Percentiles rank a stretch among this genome's conserved stretches.
Evolutionary conservation across 2,329 filamentous ascomycete species (phyloP).

Genomic region (Septoria linicola): DNA sequence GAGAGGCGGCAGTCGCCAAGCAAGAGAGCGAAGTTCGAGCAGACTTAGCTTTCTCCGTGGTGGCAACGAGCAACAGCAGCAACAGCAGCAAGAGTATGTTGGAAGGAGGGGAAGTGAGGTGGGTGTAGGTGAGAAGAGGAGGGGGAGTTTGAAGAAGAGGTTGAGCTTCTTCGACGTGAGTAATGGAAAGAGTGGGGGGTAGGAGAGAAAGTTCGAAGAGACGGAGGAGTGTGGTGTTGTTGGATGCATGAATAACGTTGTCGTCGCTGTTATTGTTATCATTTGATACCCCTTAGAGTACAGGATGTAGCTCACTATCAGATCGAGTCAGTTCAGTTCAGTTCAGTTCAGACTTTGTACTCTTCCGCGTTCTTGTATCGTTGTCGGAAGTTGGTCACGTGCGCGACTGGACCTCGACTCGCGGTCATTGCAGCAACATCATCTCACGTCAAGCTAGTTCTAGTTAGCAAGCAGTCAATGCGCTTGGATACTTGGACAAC

Average conservation of each 20-base stretch:
- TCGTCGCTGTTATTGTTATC: not conserved
- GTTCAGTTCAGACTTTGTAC: too few species aligned
- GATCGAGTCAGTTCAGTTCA: too few species aligned
- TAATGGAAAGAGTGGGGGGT: conserved; percentile 44
- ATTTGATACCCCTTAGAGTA: conserved; percentile 1
- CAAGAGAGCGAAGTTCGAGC: conserved; percentile 28
- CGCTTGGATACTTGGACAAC: too few species aligned
- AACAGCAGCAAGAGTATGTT: conserved; percentile 15
- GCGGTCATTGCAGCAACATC: too few species aligned
- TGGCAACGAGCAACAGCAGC: not conserved
- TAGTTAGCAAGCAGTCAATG: too few species aligned
- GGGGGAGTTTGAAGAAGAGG: conserved; percentile 63
- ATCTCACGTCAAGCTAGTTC: too few species aligned
- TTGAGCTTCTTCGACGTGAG: conserved; percentile 75
- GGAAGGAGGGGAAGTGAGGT: conserved; percentile 4
- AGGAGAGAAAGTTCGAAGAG: not conserved
- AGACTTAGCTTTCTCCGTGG: conserved; percentile 32
- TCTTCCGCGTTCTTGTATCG: too few species aligned
- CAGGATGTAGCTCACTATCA: too few species aligned
- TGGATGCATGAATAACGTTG: not conserved
- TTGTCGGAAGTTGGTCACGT: too few species aligned
- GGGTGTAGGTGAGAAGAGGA: conserved; percentile 1
- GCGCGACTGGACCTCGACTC: too few species aligned
- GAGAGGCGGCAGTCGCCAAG: conserved; percentile 6
- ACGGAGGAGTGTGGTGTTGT: not conserved